Conservation (phyloP, 2,329 filamentous ascomycete genomes). For the Aspergillus sp. region DNA sequence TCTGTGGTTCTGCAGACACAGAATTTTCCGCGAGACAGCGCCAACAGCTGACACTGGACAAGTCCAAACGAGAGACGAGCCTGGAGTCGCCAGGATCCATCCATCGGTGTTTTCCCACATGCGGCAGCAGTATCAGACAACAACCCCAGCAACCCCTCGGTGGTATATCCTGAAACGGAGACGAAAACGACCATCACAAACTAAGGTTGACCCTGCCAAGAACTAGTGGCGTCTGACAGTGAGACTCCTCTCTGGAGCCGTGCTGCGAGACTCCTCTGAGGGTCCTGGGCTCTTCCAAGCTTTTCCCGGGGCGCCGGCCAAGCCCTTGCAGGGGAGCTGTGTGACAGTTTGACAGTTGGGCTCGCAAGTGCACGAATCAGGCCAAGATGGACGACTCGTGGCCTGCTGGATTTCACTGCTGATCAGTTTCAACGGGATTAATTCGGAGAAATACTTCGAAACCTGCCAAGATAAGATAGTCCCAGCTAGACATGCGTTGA, state of each 20-base stretch:
- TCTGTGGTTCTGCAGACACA: too few species aligned
- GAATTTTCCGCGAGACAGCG: too few species aligned
- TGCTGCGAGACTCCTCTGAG: too few species aligned
- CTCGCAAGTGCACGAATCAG: neutral
- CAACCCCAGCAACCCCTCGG: neutral
- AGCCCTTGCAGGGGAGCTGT: neutral
- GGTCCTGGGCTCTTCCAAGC: neutral
- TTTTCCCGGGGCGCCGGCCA: neutral
- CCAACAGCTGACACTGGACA: too few species aligned
- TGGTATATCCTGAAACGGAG: neutral
- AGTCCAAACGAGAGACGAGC: too few species aligned
- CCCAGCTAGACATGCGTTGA: neutral
- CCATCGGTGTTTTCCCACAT: too few species aligned
- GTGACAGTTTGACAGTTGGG: neutral
- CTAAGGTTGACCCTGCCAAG: neutral
- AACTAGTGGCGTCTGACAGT: neutral
- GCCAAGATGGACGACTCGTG: too few species aligned
- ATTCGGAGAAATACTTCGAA: neutral
- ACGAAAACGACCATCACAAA: neutral
- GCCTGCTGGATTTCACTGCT: neutral
- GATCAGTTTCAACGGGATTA: constrained; percentile 4
- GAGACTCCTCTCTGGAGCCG: neutral
- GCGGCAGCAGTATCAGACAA: neutral
- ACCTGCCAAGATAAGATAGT: neutral
- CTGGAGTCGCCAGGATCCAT: too few species aligned